Conservation (phyloP, 2,329 filamentous ascomycete species). For the Ophiostoma himal-ulmi region DNA sequence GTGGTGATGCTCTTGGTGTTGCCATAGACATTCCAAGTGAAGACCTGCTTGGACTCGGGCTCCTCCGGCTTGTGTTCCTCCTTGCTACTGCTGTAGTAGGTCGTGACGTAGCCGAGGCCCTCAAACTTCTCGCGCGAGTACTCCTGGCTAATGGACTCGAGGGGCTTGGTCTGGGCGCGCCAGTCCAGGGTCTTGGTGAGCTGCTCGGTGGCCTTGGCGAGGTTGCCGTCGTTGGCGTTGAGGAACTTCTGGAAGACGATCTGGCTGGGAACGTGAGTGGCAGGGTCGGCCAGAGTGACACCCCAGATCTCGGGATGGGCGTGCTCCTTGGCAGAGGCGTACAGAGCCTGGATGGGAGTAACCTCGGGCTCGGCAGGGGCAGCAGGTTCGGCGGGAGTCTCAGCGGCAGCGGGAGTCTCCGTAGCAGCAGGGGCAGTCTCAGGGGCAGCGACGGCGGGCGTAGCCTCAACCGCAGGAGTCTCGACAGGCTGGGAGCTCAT, state of each 20-base stretch:
- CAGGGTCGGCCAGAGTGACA: constrained; percentile 54
- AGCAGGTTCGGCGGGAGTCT: constrained; percentile 16
- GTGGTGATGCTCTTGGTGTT: constrained; percentile 71
- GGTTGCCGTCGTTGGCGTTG: constrained; percentile 75
- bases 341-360: constrained; percentile 28
- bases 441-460: background rate
- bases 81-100: constrained; percentile 51
- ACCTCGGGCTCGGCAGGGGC: constrained; percentile 16
- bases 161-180: constrained; percentile 70
- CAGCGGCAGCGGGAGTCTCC: background rate
- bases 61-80: constrained; percentile 35
- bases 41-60: constrained; percentile 52
- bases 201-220: constrained; percentile 69
- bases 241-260: constrained; percentile 91
- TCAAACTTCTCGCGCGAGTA: constrained; percentile 67
- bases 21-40: constrained; percentile 93
- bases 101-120: constrained; percentile 73
- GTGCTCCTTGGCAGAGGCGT: constrained; percentile 23
- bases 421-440: constrained; percentile 6
- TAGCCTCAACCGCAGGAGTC: constrained; percentile 16
- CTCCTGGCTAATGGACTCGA: constrained; percentile 56
- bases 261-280: constrained; percentile 63
- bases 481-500: constrained; percentile 26
- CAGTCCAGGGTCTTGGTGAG: constrained; percentile 73
- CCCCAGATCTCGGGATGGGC: constrained; percentile 70